Evolutionary conservation across 78 protist genomes (phyloP).

Genomic region (Guillardia theta): DNA sequence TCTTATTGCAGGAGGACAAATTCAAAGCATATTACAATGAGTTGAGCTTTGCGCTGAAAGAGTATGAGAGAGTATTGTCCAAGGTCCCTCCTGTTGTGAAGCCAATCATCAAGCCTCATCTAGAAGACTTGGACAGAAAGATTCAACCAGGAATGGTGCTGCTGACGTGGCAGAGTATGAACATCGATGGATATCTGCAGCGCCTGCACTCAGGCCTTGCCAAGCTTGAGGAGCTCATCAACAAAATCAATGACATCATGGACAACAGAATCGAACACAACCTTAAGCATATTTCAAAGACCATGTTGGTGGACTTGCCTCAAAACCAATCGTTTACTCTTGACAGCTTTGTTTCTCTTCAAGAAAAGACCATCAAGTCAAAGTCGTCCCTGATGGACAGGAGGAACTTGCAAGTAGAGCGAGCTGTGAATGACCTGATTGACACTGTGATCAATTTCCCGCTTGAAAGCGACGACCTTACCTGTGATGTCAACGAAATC

Average conservation of each 20-base stretch:
- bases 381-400: conserved; percentile 42
- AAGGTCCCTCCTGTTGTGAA: background rate
- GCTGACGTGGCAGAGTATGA: conserved; percentile 83
- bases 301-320: background rate
- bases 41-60: conserved; percentile 50
- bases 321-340: conserved; percentile 48
- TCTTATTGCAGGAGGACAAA: conserved; percentile 68
- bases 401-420: conserved; percentile 57
- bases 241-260: conserved; percentile 58
- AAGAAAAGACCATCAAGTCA: conserved; percentile 7
- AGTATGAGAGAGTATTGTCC: conserved; percentile 51
- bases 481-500: background rate
- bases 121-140: conserved; percentile 47
- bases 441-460: background rate
- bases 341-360: conserved; percentile 46
- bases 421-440: conserved; percentile 64
- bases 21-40: conserved; percentile 49
- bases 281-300: conserved; percentile 23
- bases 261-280: conserved; percentile 59
- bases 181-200: conserved; percentile 68
- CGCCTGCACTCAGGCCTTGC: background rate
- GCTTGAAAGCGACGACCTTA: background rate
- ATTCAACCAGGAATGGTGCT: conserved; percentile 60
- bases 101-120: conserved; percentile 50
- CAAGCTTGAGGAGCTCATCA: conserved; percentile 47